Conservation (phyloP, 2,329 filamentous ascomycete species). For the Trichoderma sp. region DNA sequence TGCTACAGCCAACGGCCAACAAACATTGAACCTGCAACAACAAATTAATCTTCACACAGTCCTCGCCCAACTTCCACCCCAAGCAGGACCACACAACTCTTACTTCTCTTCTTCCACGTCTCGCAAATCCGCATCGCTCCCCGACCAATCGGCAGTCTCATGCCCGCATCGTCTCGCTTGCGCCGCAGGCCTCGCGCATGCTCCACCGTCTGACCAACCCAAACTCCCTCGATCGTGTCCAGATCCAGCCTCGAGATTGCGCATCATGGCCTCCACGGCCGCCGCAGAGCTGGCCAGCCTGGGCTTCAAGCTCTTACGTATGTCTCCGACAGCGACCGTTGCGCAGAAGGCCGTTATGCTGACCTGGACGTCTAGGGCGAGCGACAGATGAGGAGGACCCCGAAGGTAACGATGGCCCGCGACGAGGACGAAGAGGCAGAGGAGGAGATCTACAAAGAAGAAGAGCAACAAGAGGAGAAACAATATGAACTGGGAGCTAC, state of each 20-base stretch:
- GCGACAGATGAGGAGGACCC: conserved; percentile 40
- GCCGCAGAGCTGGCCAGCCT: conserved; percentile 36
- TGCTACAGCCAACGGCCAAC: neutral
- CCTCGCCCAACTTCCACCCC: neutral
- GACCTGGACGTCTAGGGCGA: conserved; percentile 18
- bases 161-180: conserved; percentile 31
- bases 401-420: conserved; percentile 38
- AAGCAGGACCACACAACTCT: conserved; percentile 5
- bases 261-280: conserved; percentile 31
- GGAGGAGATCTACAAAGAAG: neutral
- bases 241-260: conserved; percentile 8
- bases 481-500: no score
- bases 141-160: conserved; percentile 25
- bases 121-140: neutral
- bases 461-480: neutral
- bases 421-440: conserved; percentile 7
- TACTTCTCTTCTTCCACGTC: neutral
- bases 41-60: neutral
- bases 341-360: neutral
- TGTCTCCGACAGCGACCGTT: conserved; percentile 23
- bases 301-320: conserved; percentile 41
- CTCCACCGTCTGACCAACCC: conserved; percentile 22
- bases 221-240: conserved; percentile 10
- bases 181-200: conserved; percentile 34
- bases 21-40: neutral